Evolutionary conservation across 2,329 filamentous ascomycete genomes (phyloP), one percentile per base, ranked within the genome.

Genomic region (Aspergillaceae sp.): DNA sequence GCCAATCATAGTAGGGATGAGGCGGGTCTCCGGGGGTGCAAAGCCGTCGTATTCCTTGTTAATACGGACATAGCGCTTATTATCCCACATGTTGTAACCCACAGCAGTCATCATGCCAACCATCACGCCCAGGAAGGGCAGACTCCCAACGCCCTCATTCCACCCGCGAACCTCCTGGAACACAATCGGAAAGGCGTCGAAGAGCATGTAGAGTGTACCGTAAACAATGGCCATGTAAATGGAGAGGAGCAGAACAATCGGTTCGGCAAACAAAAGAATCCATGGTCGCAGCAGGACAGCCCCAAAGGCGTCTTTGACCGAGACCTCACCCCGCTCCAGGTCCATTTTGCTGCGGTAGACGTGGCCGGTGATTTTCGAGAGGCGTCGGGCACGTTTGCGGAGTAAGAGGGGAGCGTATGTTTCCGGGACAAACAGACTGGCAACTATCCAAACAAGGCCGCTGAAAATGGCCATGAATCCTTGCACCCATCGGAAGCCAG

Each of bases 11-110:
- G 63, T 65, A 26, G 70, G 67, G 4, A 73, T 70, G 1, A 76
- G 53, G 35, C 71, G 73, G 32, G 72, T 74, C 62, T 79, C 77
- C 0, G 78, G 77, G 19, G 77, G 72, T 9, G 77, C 77, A 45
- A 78, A 73, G 10, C 79, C 79, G 5, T 66, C 64, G 11, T 72
- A 51, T n/a, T 66, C 61, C 27, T 67, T 64, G 29, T 67, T 63
- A 26, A 74, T 60, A 45, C 54, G 47, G 29, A 52, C 49, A 42
- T 58, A 60, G 34, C 60, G 57, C 27, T 54, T 53, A 48, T 65
- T 65, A 49, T 65, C 61, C 19, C 47, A 56, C 37, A 66, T 55
- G 30, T 51, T 65, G 54, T 51, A 69, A 53, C 11, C 61, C 45
- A 54, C 62, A 40, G 48, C 70, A 46, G 47, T 56, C 27, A 56